Conservation (phyloP, 768 basidiomycete species). For the Krasilnikovozyma curviuscula region DNA sequence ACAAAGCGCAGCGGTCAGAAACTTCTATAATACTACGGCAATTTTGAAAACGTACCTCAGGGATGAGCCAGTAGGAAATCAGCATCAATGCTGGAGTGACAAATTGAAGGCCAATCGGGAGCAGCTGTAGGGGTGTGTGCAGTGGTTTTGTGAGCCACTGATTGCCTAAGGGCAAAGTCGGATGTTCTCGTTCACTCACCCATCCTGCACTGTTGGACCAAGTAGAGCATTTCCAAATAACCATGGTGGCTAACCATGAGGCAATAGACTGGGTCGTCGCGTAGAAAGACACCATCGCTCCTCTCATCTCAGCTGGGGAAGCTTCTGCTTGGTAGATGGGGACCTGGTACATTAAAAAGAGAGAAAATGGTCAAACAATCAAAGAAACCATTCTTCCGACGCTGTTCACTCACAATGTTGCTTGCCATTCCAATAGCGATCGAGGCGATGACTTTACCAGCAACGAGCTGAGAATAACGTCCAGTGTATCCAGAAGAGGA, state of each 20-base stretch:
- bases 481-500: slow-evolving; percentile 4
- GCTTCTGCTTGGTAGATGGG: slow-evolving; percentile 14
- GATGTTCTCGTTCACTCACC: too few relatives aligned
- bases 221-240: slow-evolving; percentile 13
- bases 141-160: too few relatives aligned
- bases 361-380: too few relatives aligned
- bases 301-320: slow-evolving; percentile 8
- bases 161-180: too few relatives aligned
- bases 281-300: slow-evolving; percentile 15
- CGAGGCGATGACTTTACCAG: slow-evolving; percentile 17
- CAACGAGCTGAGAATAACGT: slow-evolving; percentile 17
- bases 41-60: too few relatives aligned
- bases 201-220: slow-evolving; percentile 5
- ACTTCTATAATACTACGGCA: too few relatives aligned
- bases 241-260: slow-evolving; percentile 16
- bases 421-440: slow-evolving; percentile 16
- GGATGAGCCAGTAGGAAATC: background rate
- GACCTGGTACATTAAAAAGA: too few relatives aligned
- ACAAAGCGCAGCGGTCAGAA: too few relatives aligned
- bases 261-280: slow-evolving; percentile 16
- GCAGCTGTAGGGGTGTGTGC: too few relatives aligned
- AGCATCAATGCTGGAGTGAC: slow-evolving; percentile 4
- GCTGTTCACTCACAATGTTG: too few relatives aligned
- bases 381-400: too few relatives aligned
- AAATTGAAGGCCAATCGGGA: slow-evolving; percentile 9